Conservation (phyloP, 1,284 basidiomycete species). For the Puccinia horiana region DNA sequence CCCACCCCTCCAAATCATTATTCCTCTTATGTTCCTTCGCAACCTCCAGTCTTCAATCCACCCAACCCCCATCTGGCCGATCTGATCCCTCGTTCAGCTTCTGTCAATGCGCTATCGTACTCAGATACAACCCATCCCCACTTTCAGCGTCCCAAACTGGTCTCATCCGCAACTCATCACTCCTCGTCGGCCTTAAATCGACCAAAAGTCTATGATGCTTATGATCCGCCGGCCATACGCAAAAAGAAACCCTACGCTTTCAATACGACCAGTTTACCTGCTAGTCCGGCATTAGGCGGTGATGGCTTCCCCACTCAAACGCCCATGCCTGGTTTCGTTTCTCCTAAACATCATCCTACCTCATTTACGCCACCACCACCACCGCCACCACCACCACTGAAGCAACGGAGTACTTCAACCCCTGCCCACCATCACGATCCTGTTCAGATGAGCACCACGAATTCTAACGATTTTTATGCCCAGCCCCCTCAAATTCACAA, state of each 20-base stretch:
- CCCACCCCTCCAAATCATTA: background rate
- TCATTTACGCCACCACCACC: constrained; percentile 8
- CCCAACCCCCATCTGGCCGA: constrained; percentile 8
- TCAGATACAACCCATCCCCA: background rate
- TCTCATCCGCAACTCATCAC: background rate
- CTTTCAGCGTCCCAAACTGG: constrained; percentile 28
- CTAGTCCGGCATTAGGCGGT: constrained; percentile 42
- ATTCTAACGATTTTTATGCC: constrained; percentile 9
- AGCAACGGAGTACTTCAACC: constrained; percentile 40
- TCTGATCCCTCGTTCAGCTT: constrained; percentile 40
- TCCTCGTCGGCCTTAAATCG: constrained; percentile 26
- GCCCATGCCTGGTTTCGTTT: background rate
- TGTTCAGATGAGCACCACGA: background rate
- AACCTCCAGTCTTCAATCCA: constrained; percentile 6
- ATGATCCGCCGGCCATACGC: constrained; percentile 45
- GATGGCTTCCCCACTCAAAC: constrained; percentile 6
- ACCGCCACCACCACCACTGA: constrained; percentile 25
- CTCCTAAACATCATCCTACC: background rate
- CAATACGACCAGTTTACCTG: constrained; percentile 35
- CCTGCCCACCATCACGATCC: constrained; percentile 25
- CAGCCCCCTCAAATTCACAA: constrained; percentile 7
- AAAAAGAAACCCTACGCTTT: constrained; percentile 42
- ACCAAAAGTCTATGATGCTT: constrained; percentile 47
- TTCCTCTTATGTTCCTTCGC: background rate
- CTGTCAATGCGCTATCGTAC: constrained; percentile 25